Conservation (phyloP, 116 monocot species). For the Trichopus zeylanicus region DNA sequence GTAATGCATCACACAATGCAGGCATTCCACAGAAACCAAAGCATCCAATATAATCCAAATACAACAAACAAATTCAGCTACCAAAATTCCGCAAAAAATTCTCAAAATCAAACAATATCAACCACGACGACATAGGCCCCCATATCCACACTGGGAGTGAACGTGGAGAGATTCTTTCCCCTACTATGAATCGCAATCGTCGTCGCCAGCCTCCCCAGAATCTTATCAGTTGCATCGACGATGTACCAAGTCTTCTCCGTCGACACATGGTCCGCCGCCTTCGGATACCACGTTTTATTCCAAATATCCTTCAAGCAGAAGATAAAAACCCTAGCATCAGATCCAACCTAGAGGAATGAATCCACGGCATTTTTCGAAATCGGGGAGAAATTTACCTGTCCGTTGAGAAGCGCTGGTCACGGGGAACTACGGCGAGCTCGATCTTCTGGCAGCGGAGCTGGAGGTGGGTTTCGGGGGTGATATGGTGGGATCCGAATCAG, state of each 20-base stretch:
- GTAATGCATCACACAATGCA: no score
- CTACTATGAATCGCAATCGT: conserved; percentile 86
- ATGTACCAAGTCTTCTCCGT: conserved; percentile 92
- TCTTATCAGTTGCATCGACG: conserved; percentile 88
- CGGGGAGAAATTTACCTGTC: conserved; percentile 37
- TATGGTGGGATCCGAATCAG: neutral
- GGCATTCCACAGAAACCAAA: no score
- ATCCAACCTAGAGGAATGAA: neutral
- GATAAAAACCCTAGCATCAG: neutral
- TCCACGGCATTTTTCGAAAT: neutral
- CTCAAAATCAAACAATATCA: conserved; percentile 6
- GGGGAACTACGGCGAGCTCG: conserved; percentile 27
- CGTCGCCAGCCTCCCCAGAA: conserved; percentile 77
- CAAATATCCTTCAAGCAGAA: conserved; percentile 76
- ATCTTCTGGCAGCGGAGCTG: conserved; percentile 22
- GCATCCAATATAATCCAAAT: no score
- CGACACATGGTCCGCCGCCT: conserved; percentile 79
- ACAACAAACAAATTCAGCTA: neutral
- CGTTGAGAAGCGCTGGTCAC: conserved; percentile 68
- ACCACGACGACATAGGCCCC: conserved; percentile 95
- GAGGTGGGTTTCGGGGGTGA: neutral
- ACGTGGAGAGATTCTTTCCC: conserved; percentile 83
- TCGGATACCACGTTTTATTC: conserved; percentile 97
- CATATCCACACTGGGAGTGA: conserved; percentile 94
- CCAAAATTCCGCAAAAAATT: neutral